Evolutionary conservation across 2,329 filamentous ascomycete genomes (phyloP).

Genomic region (Epichloe scottii): DNA sequence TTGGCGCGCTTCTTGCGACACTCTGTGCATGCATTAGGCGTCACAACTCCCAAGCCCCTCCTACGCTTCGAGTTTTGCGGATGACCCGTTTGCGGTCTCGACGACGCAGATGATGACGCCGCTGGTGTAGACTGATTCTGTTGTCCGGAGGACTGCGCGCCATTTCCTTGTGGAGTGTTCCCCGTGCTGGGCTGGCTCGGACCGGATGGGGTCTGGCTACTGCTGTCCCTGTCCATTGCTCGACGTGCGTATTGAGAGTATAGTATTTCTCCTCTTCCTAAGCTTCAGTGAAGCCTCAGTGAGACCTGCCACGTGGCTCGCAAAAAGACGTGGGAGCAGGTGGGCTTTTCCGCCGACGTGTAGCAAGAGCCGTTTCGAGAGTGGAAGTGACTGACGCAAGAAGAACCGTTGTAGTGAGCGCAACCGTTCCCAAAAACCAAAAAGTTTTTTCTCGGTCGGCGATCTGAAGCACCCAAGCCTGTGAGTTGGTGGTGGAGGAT

Average conservation of each 20-base stretch:
- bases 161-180: constrained; percentile 21
- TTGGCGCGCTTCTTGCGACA: constrained; percentile 51
- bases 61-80: constrained; percentile 33
- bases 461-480: neutral
- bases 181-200: constrained; percentile 19
- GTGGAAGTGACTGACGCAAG: neutral
- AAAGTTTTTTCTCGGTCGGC: neutral
- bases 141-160: constrained; percentile 12
- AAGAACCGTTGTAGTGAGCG: neutral
- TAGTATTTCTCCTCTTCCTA: neutral
- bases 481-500: neutral
- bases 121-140: constrained; percentile 6
- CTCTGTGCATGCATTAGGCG: constrained; percentile 48
- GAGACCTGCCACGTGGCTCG: too few species aligned
- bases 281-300: too few species aligned
- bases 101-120: constrained; percentile 8
- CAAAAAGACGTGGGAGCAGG: too few species aligned
- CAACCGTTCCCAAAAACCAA: neutral
- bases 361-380: neutral
- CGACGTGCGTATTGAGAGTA: neutral
- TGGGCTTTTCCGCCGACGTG: neutral
- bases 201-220: constrained; percentile 16
- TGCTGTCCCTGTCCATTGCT: constrained; percentile 21
- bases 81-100: constrained; percentile 15
- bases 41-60: constrained; percentile 43